Conservation (phyloP, 495 filamentous ascomycete species). For the Neurospora sp. region DNA sequence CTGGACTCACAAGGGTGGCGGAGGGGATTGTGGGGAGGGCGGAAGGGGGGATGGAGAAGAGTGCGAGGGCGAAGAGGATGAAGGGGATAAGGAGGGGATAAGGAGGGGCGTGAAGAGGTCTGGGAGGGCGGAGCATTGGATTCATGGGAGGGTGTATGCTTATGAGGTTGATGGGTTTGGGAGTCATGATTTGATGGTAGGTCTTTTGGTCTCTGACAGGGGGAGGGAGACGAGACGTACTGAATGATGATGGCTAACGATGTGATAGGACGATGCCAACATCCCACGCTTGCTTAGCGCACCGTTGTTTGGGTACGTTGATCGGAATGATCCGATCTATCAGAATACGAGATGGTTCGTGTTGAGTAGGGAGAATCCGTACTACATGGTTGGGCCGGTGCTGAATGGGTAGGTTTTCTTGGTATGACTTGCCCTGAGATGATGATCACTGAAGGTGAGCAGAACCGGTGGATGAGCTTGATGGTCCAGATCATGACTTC, state of each 20-base stretch:
- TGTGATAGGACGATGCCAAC: constrained; percentile 45
- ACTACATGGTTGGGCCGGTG: constrained; percentile 48
- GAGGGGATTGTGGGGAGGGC: no score
- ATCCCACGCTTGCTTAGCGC: constrained; percentile 48
- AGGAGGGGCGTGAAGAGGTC: no score
- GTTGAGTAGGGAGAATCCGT: constrained; percentile 47
- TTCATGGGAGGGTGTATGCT: no score
- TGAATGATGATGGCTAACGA: background rate
- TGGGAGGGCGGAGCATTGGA: no score
- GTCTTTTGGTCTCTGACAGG: background rate
- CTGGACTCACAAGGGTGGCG: no score
- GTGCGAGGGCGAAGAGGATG: no score
- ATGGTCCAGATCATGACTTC: constrained; percentile 40
- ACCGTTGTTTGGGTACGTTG: constrained; percentile 44
- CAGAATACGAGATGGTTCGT: constrained; percentile 45
- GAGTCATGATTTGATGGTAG: no score
- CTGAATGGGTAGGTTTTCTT: constrained; percentile 39
- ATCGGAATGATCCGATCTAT: constrained; percentile 38
- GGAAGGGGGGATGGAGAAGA: no score
- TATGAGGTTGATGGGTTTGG: no score
- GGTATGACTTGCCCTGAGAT: background rate
- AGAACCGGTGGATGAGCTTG: constrained; percentile 55
- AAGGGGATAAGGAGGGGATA: no score
- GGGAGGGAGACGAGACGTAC: no score
- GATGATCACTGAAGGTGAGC: constrained; percentile 31